Evolutionary conservation across 176 grass and related monocot genomes (phyloP), one percentile per base, ranked within the genome.

Genomic region (Musa schizocarpa): DNA sequence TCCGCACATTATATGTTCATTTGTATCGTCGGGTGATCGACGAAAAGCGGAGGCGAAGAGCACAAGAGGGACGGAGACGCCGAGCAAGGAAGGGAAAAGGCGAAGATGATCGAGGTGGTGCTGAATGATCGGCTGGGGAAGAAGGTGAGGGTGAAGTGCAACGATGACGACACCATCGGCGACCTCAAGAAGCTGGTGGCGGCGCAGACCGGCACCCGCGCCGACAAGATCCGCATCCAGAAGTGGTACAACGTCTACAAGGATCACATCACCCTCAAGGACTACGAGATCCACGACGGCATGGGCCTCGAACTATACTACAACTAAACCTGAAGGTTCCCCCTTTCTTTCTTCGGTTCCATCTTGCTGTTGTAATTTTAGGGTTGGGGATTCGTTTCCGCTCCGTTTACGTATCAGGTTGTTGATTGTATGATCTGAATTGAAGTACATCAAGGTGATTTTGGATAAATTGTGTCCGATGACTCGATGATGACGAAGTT

Each of bases 301-400:
- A 98, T 98, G 94, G 94, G 90, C 17, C 94, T 98, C 80, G 94
- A 98, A 81, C 90, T 98, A 80, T 98, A 98, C 86, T 98, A 98
- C 80, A 98, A 98, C 85, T 93, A 89, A 89, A 0, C 13, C 9
- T 50, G 20, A 70, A 70, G 13, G 68, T 12, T 1, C 34, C 34
- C 51, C 1, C 20, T n/a, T 3, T 2, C 51, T 51, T 50, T 70
- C 2, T 70, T 50, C 20, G 17, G 9, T 11, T 10, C 51, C 0
- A 21, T 51, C 8, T 52, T 52, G 9, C 17, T 13, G 9, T 65
- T 25, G 22, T 65, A 11, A 26, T 65, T 13, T 65, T 2, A 3
- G 13, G 23, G 24, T 29, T 27, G 1, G 63, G 2, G 23, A 11
- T 22, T 21, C 2, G 14, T 24, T 26, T 65, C 13, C 9, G 24